phyloP scores from a whole-genome alignment of 177 flowering plant genomes.

The Vitis hybrid region DNA sequence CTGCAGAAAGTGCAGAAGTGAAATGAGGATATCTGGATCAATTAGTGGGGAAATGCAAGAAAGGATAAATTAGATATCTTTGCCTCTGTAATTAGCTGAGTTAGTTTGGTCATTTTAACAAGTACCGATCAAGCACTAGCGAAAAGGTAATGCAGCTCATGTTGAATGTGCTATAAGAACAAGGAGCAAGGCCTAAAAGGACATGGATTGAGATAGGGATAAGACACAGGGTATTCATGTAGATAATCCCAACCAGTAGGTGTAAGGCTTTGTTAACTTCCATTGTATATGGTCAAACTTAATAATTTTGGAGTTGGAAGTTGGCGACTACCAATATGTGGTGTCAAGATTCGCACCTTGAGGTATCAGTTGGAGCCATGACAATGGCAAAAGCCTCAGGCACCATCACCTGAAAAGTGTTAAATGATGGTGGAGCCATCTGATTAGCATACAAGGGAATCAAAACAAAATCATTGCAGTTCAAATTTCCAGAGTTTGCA shows the following conservation, averaged over 20 bases:
- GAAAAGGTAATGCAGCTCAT: background rate
- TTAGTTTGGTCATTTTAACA: background rate
- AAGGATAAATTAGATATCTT: too few species aligned
- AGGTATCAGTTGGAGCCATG: constrained; percentile 79
- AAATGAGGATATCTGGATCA: too few species aligned
- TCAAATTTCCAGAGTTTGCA: too few species aligned
- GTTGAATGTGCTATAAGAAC: background rate
- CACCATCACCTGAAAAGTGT: constrained; percentile 56
- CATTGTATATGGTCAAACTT: too few species aligned
- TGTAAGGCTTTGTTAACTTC: too few species aligned
- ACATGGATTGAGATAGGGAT: background rate
- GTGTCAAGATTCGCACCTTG: constrained; percentile 41
- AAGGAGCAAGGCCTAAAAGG: background rate
- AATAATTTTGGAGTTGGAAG: too few species aligned
- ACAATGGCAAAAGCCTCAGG: constrained; percentile 89
- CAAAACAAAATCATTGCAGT: background rate
- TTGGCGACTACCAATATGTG: too few species aligned
- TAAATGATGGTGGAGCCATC: background rate
- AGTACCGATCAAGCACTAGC: background rate
- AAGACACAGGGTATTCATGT: too few species aligned
- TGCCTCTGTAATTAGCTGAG: background rate
- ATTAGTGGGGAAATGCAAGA: too few species aligned
- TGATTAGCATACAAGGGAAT: background rate
- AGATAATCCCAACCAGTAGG: too few species aligned
- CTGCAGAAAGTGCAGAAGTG: too few species aligned